Conservation (phyloP, 768 basidiomycete genomes). For the Mycena sanguinolenta region DNA sequence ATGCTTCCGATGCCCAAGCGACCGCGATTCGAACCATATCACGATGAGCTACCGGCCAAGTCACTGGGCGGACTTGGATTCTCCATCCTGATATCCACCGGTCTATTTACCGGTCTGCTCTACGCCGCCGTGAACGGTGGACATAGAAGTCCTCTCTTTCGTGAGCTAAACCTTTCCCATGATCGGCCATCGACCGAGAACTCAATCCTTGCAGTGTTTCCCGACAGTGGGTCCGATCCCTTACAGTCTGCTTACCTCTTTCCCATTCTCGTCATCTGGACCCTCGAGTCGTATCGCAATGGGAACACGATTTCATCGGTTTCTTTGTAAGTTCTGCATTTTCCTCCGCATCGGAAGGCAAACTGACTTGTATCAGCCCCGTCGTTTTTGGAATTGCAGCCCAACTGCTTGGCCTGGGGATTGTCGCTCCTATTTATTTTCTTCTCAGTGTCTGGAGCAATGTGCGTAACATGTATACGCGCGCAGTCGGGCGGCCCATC, state of each 20-base stretch:
- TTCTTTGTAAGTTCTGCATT: background rate
- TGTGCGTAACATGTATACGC: slow-evolving; percentile 1
- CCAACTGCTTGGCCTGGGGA: slow-evolving; percentile 1
- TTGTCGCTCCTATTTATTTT: slow-evolving; percentile 7
- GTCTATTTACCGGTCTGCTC: background rate
- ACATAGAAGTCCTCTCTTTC: background rate
- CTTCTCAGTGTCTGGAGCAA: slow-evolving; percentile 3
- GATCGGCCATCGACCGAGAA: background rate
- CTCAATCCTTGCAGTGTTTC: background rate
- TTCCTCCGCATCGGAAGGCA: background rate
- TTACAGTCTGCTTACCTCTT: background rate
- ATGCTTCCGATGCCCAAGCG: slow-evolving; percentile 15
- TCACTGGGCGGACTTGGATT: slow-evolving; percentile 4
- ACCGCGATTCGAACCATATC: slow-evolving; percentile 14
- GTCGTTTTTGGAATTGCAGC: slow-evolving; percentile 5
- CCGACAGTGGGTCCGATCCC: background rate
- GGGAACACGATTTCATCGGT: background rate
- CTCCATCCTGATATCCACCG: background rate
- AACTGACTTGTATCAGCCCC: background rate
- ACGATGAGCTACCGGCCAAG: slow-evolving; percentile 11
- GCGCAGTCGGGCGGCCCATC: slow-evolving; percentile 8
- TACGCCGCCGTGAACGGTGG: background rate
- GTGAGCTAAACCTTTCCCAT: background rate
- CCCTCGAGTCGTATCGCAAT: slow-evolving; percentile 12
- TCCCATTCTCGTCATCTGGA: slow-evolving; percentile 4